Conservation (phyloP, 2,329 filamentous ascomycete species). For the Aspergillus ibericus region DNA sequence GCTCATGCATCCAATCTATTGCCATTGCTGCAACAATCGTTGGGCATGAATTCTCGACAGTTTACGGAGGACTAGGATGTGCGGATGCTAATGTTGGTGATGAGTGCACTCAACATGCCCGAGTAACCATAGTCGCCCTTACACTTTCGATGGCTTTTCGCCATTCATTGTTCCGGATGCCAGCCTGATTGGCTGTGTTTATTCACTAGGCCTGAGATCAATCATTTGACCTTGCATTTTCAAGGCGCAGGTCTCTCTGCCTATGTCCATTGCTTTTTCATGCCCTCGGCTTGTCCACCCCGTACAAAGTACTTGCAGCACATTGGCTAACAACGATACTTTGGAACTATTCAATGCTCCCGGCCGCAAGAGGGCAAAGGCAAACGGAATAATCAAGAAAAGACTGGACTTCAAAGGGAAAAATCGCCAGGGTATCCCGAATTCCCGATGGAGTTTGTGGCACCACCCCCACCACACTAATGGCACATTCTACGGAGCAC, state of each 20-base stretch:
- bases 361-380: not conserved
- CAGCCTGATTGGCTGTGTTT: not conserved
- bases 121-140: not conserved
- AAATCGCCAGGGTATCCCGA: constrained; percentile 11
- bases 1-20: constrained; percentile 26
- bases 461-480: constrained; percentile 27
- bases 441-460: constrained; percentile 24
- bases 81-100: constrained; percentile 3
- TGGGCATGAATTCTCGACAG: constrained; percentile 29
- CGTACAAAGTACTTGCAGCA: not conserved
- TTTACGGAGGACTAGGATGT: constrained; percentile 7
- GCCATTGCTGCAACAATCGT: constrained; percentile 21
- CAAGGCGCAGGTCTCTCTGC: constrained; percentile 1
- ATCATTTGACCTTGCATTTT: constrained; percentile 2
- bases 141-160: not conserved
- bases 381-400: constrained; percentile 4
- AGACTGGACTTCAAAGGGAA: constrained; percentile 6
- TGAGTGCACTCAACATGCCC: constrained; percentile 3
- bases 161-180: not conserved
- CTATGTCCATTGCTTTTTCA: not conserved
- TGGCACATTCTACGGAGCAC: constrained; percentile 18
- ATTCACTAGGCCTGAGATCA: not conserved
- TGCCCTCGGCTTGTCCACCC: not conserved
- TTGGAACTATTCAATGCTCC: not conserved
- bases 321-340: not conserved